Percentiles rank a stretch among this genome's conserved stretches.
Evolutionary conservation across 139 green algal species (phyloP).

Genomic region (Coelastrella sp.): DNA sequence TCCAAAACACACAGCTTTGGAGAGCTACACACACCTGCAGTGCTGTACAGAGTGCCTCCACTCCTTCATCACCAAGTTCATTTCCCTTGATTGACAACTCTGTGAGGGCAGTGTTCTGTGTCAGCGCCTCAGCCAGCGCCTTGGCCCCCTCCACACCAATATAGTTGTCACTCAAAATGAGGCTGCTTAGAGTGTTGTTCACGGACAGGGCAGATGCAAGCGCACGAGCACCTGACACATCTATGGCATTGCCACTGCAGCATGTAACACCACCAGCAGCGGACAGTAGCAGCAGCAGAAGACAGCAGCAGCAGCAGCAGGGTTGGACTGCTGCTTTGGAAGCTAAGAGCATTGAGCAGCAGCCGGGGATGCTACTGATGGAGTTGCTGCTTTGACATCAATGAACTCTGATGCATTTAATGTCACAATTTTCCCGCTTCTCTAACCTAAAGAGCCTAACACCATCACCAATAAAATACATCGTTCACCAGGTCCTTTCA

Average conservation of each 20-base stretch:
- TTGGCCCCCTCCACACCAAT: slow-evolving; percentile 62
- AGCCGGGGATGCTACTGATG: too few species aligned
- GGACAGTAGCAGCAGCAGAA: too few species aligned
- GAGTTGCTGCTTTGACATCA: too few species aligned
- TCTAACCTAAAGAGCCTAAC: too few species aligned
- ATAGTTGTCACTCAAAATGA: slow-evolving; percentile 92
- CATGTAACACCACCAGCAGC: too few species aligned
- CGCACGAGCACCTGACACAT: slow-evolving; percentile 58
- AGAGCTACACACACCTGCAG: slow-evolving; percentile 64
- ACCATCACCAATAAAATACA: too few species aligned
- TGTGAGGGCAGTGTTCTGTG: slow-evolving; percentile 74
- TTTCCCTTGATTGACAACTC: slow-evolving; percentile 95
- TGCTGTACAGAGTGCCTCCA: slow-evolving; percentile 82
- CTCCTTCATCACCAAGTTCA: slow-evolving; percentile 89
- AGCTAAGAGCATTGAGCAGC: too few species aligned
- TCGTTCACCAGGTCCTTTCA: neutral
- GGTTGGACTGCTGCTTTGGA: too few species aligned
- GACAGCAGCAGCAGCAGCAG: too few species aligned
- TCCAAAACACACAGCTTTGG: neutral
- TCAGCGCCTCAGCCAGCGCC: slow-evolving; percentile 82
- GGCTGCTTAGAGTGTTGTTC: slow-evolving; percentile 78
- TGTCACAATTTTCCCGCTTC: too few species aligned
- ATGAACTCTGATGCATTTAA: too few species aligned
- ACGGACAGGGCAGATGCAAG: slow-evolving; percentile 53
- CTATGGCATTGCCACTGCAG: slow-evolving; percentile 60